phyloP scores from a whole-genome alignment of 73 alveolate species.

The Symbiodinium pilosum region DNA sequence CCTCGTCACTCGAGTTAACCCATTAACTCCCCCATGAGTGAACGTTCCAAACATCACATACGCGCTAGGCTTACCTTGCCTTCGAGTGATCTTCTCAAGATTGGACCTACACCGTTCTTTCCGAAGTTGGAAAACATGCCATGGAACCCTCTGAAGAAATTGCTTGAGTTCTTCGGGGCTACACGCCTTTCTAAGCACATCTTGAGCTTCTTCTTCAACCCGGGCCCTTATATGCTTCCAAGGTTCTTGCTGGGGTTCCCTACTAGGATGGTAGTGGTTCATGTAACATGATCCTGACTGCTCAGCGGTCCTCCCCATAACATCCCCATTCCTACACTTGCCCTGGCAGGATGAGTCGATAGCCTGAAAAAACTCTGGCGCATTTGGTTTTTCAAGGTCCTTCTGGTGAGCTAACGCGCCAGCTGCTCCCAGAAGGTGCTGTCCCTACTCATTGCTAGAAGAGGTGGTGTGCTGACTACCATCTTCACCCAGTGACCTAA shows the following conservation, averaged over 20 bases:
- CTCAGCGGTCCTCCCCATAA: neutral
- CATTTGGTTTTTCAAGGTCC: neutral
- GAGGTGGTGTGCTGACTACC: neutral
- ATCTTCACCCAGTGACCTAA: neutral
- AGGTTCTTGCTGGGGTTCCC: neutral
- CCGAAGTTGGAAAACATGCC: neutral
- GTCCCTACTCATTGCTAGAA: conserved; percentile 39
- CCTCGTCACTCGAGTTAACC: too few species aligned
- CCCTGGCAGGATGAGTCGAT: neutral
- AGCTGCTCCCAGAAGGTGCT: conserved; percentile 8
- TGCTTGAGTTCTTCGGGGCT: too few species aligned
- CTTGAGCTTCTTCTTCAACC: neutral
- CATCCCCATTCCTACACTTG: neutral
- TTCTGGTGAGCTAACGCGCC: conserved; percentile 7
- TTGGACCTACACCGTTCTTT: too few species aligned
- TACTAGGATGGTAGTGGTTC: neutral
- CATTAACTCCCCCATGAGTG: too few species aligned
- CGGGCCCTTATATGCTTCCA: neutral
- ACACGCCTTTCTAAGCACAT: too few species aligned
- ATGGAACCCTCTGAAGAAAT: neutral
- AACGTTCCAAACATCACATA: too few species aligned
- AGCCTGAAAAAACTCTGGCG: neutral
- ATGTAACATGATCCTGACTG: neutral
- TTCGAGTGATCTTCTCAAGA: too few species aligned
- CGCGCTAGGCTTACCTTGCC: too few species aligned